A percentile compares a stretch with the other conserved stretches of the same genome.
These are phyloP conservation scores for Zymoseptoria ardabiliae DNA, from an alignment of 2,329 filamentous ascomycete genomes.

Conservation along the genomic window DNA sequence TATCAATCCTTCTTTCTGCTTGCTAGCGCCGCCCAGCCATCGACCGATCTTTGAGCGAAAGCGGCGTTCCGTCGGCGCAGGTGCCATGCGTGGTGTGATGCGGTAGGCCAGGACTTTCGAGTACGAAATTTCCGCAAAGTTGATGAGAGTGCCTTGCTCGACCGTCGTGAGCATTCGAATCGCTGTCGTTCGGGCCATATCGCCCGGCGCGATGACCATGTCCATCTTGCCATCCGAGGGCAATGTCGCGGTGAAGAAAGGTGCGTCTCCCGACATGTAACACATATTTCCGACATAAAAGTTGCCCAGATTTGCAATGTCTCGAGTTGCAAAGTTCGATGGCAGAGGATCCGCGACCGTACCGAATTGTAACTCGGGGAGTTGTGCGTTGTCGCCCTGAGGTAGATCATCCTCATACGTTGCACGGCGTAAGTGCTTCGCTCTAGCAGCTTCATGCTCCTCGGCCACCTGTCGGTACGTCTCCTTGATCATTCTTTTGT, in stretches of 20 bases:
- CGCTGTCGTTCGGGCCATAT: conserved; percentile 59
- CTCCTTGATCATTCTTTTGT: conserved; percentile 65
- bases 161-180: conserved; percentile 65
- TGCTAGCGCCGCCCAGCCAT: conserved; percentile 25
- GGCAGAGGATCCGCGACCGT: conserved; percentile 72
- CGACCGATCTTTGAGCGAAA: conserved; percentile 18
- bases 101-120: conserved; percentile 83
- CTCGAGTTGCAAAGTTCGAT: conserved; percentile 64
- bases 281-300: conserved; percentile 96
- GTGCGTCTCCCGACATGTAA: conserved; percentile 78
- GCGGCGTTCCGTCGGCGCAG: conserved; percentile 5
- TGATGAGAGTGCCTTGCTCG: conserved; percentile 68
- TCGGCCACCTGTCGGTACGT: conserved; percentile 51
- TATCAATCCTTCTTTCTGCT: conserved; percentile 70
- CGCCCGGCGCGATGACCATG: conserved; percentile 70
- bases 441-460: conserved; percentile 21
- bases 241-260: conserved; percentile 79
- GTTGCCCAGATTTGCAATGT: conserved; percentile 73
- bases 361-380: conserved; percentile 71
- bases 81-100: conserved; percentile 54
- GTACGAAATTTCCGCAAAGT: conserved; percentile 69
- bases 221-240: conserved; percentile 83
- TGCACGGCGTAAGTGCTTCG: conserved; percentile 16
- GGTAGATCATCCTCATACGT: conserved; percentile 13
- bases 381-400: conserved; percentile 21